Conservation (phyloP, 2,329 filamentous ascomycete species). For the Exophiala phaeomuriformis region DNA sequence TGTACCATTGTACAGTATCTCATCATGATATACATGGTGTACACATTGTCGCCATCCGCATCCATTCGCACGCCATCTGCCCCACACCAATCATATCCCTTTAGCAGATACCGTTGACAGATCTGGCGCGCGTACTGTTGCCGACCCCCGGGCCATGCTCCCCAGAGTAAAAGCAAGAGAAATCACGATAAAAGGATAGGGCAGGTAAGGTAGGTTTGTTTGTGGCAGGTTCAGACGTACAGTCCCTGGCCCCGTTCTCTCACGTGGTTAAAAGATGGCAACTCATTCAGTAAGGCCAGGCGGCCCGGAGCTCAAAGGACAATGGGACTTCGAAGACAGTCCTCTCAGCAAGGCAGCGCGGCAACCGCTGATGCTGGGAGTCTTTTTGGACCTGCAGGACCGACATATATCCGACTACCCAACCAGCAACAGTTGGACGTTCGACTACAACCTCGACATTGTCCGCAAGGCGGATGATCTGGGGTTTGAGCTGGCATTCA, state of each 20-base stretch:
- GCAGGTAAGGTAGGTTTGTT: too few species aligned
- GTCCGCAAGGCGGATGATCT: slow-evolving; percentile 22
- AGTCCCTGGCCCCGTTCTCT: neutral
- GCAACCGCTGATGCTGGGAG: slow-evolving; percentile 22
- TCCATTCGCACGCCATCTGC: neutral
- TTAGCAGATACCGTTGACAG: neutral
- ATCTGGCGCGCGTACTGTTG: neutral
- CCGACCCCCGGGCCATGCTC: too few species aligned
- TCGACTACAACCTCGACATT: slow-evolving; percentile 26
- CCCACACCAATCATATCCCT: neutral
- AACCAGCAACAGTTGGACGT: slow-evolving; percentile 24
- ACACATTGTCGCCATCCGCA: neutral
- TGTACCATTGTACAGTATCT: neutral
- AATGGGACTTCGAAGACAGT: slow-evolving; percentile 18
- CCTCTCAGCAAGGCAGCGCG: slow-evolving; percentile 16
- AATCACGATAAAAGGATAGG: too few species aligned
- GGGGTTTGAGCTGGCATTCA: slow-evolving; percentile 28
- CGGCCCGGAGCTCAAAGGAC: slow-evolving; percentile 16
- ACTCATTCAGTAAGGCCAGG: slow-evolving; percentile 14
- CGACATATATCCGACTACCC: slow-evolving; percentile 14
- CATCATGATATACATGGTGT: neutral
- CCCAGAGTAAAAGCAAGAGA: too few species aligned
- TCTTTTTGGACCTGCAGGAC: slow-evolving; percentile 21
- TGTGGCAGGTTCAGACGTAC: too few species aligned
- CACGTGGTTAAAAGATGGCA: neutral